A percentile compares a stretch with the other conserved stretches of the same genome.
Evolutionary conservation across 805 yeast species (phyloP).

Genomic region (Starmera dryadoides): DNA sequence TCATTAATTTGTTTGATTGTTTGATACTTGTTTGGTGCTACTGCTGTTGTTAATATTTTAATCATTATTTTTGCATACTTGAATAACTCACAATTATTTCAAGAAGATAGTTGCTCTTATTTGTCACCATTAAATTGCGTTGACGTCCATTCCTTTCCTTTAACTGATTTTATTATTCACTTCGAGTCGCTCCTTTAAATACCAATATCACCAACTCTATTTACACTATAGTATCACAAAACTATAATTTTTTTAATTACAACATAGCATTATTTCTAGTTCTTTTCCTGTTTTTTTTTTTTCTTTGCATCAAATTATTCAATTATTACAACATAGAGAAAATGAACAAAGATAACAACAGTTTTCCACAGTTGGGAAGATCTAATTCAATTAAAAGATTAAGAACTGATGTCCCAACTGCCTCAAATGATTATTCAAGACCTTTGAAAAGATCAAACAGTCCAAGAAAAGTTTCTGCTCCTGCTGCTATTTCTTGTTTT

Average conservation of each 20-base stretch:
- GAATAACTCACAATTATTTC: no score
- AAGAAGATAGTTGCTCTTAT: background rate
- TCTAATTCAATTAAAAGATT: slow-evolving; percentile 14
- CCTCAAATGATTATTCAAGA: background rate
- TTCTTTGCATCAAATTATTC: slow-evolving; percentile 2
- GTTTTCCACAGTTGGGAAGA: no score
- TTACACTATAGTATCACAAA: background rate
- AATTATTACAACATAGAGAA: no score
- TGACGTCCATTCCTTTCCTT: slow-evolving; percentile 23
- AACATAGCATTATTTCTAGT: background rate
- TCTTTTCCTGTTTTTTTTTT: background rate
- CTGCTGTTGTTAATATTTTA: no score
- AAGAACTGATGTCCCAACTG: slow-evolving; percentile 10
- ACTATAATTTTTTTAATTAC: no score
- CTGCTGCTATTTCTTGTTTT: background rate
- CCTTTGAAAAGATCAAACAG: background rate
- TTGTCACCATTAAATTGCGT: slow-evolving; percentile 25
- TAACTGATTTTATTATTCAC: slow-evolving; percentile 3
- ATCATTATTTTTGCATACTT: no score
- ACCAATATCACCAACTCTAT: background rate
- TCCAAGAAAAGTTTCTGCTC: slow-evolving; percentile 5
- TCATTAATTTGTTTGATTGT: no score
- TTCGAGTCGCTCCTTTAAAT: no score
- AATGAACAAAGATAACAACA: no score
- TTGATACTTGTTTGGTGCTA: no score